These are phyloP conservation scores for Onygenales sp. DNA, from an alignment of 2,329 filamentous ascomycete species.

Conservation along the genomic window DNA sequence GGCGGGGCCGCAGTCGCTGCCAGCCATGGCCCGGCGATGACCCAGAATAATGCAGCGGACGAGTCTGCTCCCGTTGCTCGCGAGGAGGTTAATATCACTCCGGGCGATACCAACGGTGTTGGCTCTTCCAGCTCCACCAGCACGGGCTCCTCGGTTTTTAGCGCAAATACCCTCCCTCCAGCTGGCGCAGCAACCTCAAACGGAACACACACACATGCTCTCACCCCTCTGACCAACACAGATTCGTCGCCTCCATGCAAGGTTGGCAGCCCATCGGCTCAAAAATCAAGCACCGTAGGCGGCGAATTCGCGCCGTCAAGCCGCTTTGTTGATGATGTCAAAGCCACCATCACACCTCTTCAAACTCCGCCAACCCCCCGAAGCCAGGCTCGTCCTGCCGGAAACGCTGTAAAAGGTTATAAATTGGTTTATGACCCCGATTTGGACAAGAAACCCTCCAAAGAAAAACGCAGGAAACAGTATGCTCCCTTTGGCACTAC, in stretches of 20 bases:
- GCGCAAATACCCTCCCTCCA: constrained; percentile 42
- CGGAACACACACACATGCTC: constrained; percentile 42
- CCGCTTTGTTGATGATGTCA: constrained; percentile 20
- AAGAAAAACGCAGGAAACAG: constrained; percentile 46
- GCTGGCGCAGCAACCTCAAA: constrained; percentile 47
- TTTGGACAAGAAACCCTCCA: constrained; percentile 48
- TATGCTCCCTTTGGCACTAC: constrained; percentile 50
- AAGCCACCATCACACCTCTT: constrained; percentile 30
- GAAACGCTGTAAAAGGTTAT: constrained; percentile 47
- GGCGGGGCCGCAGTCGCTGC: not conserved
- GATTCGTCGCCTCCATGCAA: constrained; percentile 56
- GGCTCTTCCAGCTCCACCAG: constrained; percentile 66
- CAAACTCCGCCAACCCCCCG: constrained; percentile 36
- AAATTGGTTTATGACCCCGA: constrained; percentile 56
- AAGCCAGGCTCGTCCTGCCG: constrained; percentile 41
- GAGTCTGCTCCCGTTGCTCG: not conserved
- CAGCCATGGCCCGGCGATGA: not conserved
- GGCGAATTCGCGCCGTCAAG: constrained; percentile 23
- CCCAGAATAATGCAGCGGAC: not conserved
- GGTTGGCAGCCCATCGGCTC: constrained; percentile 43
- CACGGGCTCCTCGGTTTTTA: constrained; percentile 63
- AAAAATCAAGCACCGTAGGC: constrained; percentile 26
- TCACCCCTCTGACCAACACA: constrained; percentile 57
- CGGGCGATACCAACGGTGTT: constrained; percentile 47
- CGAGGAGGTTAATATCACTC: constrained; percentile 10